phyloP scores from a whole-genome alignment of 2,329 filamentous ascomycete genomes.

The Colletotrichum kahawae region DNA sequence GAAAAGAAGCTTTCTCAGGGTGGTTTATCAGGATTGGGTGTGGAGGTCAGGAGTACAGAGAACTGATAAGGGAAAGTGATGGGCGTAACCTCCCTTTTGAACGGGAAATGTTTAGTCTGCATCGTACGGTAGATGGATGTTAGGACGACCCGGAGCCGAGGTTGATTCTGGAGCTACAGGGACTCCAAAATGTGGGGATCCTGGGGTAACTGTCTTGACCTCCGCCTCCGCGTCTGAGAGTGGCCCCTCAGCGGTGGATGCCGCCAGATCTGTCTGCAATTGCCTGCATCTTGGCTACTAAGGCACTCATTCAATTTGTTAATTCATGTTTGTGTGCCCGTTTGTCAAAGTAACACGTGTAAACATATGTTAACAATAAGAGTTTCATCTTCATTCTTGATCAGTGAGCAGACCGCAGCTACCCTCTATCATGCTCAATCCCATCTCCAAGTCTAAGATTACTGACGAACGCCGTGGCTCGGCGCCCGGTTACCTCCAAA shows the following conservation, averaged over 20 bases:
- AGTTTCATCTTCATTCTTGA: background rate
- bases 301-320: background rate
- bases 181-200: slow-evolving; percentile 17
- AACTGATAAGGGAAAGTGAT: background rate
- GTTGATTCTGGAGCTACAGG: slow-evolving; percentile 18
- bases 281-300: background rate
- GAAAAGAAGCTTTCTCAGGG: background rate
- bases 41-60: background rate
- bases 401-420: background rate
- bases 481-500: background rate
- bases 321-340: background rate
- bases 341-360: background rate
- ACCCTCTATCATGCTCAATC: background rate
- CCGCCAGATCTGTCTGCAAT: background rate
- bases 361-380: rapidly evolving
- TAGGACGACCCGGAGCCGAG: slow-evolving; percentile 18
- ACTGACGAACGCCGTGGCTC: background rate
- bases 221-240: slow-evolving; percentile 15
- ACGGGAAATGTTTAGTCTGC: slow-evolving; percentile 1
- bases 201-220: slow-evolving; percentile 19
- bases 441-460: background rate
- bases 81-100: slow-evolving; percentile 6
- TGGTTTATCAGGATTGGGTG: background rate
- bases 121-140: slow-evolving; percentile 10
- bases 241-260: background rate